These are phyloP conservation scores for Claviceps digitariae DNA, from an alignment of 2,329 filamentous ascomycete species.

Conservation along the genomic window DNA sequence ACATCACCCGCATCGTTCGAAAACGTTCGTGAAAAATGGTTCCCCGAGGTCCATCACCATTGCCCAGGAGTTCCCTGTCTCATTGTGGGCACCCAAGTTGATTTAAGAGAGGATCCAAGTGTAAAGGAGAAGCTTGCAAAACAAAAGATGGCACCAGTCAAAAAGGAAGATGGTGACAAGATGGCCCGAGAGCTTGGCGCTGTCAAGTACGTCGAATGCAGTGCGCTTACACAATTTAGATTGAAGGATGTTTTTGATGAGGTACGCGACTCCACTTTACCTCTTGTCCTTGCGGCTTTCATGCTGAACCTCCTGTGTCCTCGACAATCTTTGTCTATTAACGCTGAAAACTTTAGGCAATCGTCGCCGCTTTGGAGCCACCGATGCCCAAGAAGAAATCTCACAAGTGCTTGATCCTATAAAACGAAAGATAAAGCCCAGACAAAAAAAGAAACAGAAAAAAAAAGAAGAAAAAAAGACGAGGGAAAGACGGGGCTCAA, in stretches of 20 bases:
- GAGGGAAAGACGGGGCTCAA: too few species aligned
- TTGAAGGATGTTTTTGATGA: conserved; percentile 99
- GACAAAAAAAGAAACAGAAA: neutral
- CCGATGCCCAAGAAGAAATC: conserved; percentile 66
- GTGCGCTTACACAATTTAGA: conserved; percentile 94
- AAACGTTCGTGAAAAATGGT: conserved; percentile 98
- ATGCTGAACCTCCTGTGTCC: neutral
- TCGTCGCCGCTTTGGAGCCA: conserved; percentile 88
- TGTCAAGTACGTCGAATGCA: conserved; percentile 98
- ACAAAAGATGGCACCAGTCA: conserved; percentile 91
- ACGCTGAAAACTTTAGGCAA: conserved; percentile 49
- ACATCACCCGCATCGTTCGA: conserved; percentile 96
- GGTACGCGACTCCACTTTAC: too few species aligned
- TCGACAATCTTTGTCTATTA: neutral
- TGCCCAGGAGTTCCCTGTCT: conserved; percentile 95
- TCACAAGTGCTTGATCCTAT: conserved; percentile 59
- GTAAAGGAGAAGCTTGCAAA: conserved; percentile 86
- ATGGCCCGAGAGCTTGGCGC: conserved; percentile 98
- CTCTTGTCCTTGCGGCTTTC: neutral
- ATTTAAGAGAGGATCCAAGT: conserved; percentile 77
- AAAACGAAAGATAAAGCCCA: conserved; percentile 9
- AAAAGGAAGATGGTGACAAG: conserved; percentile 81
- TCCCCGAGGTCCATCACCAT: conserved; percentile 96
- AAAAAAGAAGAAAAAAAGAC: conserved; percentile 5
- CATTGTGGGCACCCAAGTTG: conserved; percentile 94